Evolutionary conservation across 2,329 filamentous ascomycete species (phyloP), one percentile per base, ranked within the genome.

Genomic region (Verticillium tricorpus): DNA sequence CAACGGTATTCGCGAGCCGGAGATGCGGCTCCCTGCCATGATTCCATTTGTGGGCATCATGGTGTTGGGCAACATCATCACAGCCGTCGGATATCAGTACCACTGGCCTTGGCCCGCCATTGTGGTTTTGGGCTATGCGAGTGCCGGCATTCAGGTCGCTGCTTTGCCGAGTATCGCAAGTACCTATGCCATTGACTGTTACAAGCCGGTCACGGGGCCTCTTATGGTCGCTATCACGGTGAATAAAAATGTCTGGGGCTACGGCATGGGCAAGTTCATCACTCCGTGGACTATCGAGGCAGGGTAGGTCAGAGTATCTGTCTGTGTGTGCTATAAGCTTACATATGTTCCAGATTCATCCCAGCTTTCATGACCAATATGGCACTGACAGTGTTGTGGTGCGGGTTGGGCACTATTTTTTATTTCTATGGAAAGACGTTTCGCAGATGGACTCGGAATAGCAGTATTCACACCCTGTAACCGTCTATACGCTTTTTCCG

Each of bases 111-210:
- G 81, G 81, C 72, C 74, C 35, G 74, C 75, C 5, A 80, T 83
- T 57, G 70, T 83, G 14, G 72, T 84, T 2, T 71, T 81, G 63
- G 81, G 82, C 2, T 84, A 81, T 65, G 76, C 64, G 1, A 68
- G 67, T 34, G 60, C 69, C 0, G 74, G 74, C 2, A 66, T 75
- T 22, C 71, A 74, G 62, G 71, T 75, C 5, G 67, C 71, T 5
- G 85, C 84, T 0, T 72, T 89, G 14, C 86, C 86, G 0, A 80
- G 81, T 14, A 88, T 89, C 61, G 79, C 76, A 5, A 82, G 77
- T 37, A 85, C 77, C 2, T 88, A 88, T 67, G 83, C 85, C 0
- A 81, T 89, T 17, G 86, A 89, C 69, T 82, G 79, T 61, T 89
- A 89, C 72, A 89, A 88, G 72, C 85, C 86, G 0, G 82, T 88